phyloP scores from a whole-genome alignment of 1,284 basidiomycete species.

The Ceratorhiza oryzae-sativae region DNA sequence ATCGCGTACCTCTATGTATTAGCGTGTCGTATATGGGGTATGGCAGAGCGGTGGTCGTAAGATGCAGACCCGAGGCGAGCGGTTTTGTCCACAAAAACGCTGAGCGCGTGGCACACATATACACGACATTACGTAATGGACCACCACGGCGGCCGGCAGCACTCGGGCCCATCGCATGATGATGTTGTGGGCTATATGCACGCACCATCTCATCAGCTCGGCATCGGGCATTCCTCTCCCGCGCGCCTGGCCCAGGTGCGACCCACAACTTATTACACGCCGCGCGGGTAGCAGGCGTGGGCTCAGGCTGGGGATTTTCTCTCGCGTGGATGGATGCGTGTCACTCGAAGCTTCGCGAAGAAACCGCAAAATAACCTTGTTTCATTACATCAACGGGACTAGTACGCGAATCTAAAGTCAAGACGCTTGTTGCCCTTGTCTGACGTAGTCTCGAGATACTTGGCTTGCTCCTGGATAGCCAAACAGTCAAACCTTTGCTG shows the following conservation, averaged over 20 bases:
- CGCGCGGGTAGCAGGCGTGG: too few relatives aligned
- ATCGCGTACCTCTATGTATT: constrained; percentile 3
- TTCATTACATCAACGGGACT: not conserved
- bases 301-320: not conserved
- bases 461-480: constrained; percentile 10
- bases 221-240: not conserved
- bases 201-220: not conserved
- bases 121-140: not conserved
- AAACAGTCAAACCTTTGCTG: too few relatives aligned
- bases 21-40: constrained; percentile 1
- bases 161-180: too few relatives aligned
- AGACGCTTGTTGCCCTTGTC: constrained; percentile 36
- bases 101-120: not conserved
- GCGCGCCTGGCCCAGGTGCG: not conserved
- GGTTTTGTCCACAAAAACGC: not conserved
- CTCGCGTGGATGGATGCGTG: not conserved
- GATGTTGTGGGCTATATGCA: not conserved
- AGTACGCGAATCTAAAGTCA: constrained; percentile 36
- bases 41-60: not conserved
- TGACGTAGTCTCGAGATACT: constrained; percentile 17
- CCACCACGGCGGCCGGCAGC: not conserved
- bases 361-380: too few relatives aligned
- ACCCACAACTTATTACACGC: not conserved
- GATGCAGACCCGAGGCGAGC: not conserved
- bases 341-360: not conserved